phyloP scores from a whole-genome alignment of 331 rosid species.

The Arachis monticola region DNA sequence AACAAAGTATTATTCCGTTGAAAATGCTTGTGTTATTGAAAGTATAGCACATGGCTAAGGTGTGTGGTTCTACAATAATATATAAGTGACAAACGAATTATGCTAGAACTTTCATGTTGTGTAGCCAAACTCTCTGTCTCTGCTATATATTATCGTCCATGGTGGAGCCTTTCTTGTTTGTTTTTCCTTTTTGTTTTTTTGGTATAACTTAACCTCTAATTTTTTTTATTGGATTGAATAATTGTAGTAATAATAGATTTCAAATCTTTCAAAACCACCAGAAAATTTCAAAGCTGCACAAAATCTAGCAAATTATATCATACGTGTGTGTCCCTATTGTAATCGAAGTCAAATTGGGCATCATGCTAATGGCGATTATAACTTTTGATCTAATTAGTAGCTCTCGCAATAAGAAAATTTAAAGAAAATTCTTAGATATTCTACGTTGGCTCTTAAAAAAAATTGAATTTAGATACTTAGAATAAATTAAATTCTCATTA shows the following conservation, averaged over 20 bases:
- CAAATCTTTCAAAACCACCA: neutral
- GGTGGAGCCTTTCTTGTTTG: constrained; percentile 23
- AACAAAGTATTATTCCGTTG: neutral
- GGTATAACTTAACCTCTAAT: neutral
- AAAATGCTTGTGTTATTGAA: neutral
- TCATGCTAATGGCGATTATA: too few relatives aligned
- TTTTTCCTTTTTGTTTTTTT: constrained; percentile 5
- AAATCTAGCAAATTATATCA: neutral
- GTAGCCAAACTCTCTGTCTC: constrained; percentile 1
- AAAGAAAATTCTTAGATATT: too few relatives aligned
- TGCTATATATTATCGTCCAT: neutral
- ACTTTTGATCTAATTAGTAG: too few relatives aligned
- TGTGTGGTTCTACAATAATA: constrained; percentile 24
- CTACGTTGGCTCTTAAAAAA: too few relatives aligned
- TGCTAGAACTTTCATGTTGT: constrained; percentile 13
- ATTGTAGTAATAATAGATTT: neutral
- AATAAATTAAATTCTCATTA: too few relatives aligned
- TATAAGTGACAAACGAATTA: constrained; percentile 32
- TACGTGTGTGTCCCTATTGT: too few relatives aligned
- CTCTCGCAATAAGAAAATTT: too few relatives aligned
- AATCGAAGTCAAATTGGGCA: too few relatives aligned
- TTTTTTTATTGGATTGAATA: constrained; percentile 7
- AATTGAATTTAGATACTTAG: too few relatives aligned
- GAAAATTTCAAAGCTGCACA: neutral
- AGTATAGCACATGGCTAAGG: constrained; percentile 35